Evolutionary conservation across 306 rosid genomes (phyloP), one percentile per base, ranked within the genome.

Genomic region (Begonia loranthoides): DNA sequence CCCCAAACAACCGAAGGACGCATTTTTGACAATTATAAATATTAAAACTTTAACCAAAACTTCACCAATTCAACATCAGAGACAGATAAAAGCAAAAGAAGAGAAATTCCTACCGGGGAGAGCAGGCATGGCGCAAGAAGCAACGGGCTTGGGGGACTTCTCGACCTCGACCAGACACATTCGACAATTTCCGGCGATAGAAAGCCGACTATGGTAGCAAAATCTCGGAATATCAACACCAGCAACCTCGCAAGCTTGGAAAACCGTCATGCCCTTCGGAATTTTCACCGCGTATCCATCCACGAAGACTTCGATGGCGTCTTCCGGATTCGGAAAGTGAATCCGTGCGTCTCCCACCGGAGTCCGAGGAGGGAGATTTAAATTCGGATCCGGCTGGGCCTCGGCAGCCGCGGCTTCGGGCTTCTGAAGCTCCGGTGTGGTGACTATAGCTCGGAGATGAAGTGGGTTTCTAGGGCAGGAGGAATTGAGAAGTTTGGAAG

Each of bases 101-200:
- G 15, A 28, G 9, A 13, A 41, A 38, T 16, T 7, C 57, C 39
- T 17, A 88, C 96, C 95, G 59, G 99, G 99, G 61, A 90, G 95
- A 50, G 99, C 99, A n/a, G 99, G 99, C 99, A 90, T 90, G 76
- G 99, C 99, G 43, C 99, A 90, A 51, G 99, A 90, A 50, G 99
- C 99, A 46, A 90, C 99, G 24, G 99, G 99, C 73, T 90, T 90
- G 33, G 99, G 99, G 1, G 99, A 86, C 73, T 90, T 90, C 94
- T 90, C 99, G 15, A 90, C 99, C 83, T 86, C 99, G 49, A 90
- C 99, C 36, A 90, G 95, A 51, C 99, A 90, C 99, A 90, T 90
- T 15, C 99, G 94, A 73, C 99, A 90, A 57, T 90, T 90, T 0
- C 95, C 95, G 12, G 99, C 99, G 19, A 90, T 90, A 9, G 95